These are phyloP conservation scores for Actinomortierella wolfii DNA, from an alignment of 371 early-diverging fungal genomes.

Conservation along the genomic window DNA sequence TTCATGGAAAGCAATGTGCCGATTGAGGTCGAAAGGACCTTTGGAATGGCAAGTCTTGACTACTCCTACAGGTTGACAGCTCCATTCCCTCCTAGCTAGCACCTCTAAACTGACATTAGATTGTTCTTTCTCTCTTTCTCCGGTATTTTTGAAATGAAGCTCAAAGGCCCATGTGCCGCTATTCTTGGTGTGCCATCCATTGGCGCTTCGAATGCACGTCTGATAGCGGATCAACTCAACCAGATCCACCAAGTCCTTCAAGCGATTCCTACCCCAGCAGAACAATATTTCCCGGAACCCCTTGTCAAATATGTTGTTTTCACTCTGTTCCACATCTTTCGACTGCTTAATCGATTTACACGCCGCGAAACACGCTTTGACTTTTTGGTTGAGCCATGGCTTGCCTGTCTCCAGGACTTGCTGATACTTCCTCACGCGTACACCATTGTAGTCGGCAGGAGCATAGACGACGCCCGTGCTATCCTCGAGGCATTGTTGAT, in stretches of 20 bases:
- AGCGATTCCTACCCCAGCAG: constrained; percentile 32
- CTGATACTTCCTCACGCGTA: constrained; percentile 29
- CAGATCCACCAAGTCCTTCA: constrained; percentile 9
- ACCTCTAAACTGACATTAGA: too few species aligned
- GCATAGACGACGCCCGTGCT: constrained; percentile 10
- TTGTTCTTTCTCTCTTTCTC: too few species aligned
- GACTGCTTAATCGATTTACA: constrained; percentile 47
- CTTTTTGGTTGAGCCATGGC: constrained; percentile 39
- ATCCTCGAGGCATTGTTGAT: constrained; percentile 23
- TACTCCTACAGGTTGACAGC: too few species aligned
- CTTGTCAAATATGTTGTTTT: constrained; percentile 23
- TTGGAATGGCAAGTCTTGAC: too few species aligned
- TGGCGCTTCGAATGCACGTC: constrained; percentile 21
- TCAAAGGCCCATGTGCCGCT: constrained; percentile 15
- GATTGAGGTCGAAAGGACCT: too few species aligned
- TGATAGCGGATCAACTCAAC: constrained; percentile 8
- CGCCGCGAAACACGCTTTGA: constrained; percentile 25
- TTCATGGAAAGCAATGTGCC: too few species aligned
- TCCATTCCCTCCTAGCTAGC: too few species aligned
- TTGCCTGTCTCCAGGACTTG: constrained; percentile 23
- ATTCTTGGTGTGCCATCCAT: constrained; percentile 18
- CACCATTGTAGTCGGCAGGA: constrained; percentile 10
- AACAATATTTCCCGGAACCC: constrained; percentile 19
- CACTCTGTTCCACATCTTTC: constrained; percentile 36
- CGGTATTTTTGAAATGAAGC: not conserved